A percentile compares a stretch with the other conserved stretches of the same genome.
Evolutionary conservation across 139 green algal genomes (phyloP).

Genomic region (Trebouxia sp.): DNA sequence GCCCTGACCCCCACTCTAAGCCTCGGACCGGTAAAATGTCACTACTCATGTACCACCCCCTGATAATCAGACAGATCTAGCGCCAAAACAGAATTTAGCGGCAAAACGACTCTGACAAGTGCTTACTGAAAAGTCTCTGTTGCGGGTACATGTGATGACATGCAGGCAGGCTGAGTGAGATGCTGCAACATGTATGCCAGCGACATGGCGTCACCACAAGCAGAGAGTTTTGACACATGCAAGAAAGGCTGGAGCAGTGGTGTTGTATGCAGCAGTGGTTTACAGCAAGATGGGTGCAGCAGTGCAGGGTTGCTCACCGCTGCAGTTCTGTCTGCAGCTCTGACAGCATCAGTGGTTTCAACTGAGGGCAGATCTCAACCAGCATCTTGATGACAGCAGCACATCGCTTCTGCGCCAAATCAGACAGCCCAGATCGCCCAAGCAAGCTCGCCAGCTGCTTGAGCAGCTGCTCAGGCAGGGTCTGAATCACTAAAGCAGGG

Average conservation of each 20-base stretch:
- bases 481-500: constrained; percentile 26
- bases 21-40: too few species aligned
- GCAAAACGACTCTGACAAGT: too few species aligned
- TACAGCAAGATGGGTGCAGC: not conserved
- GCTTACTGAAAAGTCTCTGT: too few species aligned
- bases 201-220: too few species aligned
- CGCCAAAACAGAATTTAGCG: too few species aligned
- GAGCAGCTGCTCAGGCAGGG: constrained; percentile 38
- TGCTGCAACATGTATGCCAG: too few species aligned
- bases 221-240: not conserved
- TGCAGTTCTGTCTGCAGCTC: constrained; percentile 52
- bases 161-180: too few species aligned
- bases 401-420: constrained; percentile 57
- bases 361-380: constrained; percentile 53
- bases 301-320: constrained; percentile 25
- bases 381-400: constrained; percentile 63
- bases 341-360: constrained; percentile 61
- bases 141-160: too few species aligned
- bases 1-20: too few species aligned
- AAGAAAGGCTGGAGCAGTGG: too few species aligned
- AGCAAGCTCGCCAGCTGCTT: constrained; percentile 39
- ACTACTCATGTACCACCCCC: too few species aligned
- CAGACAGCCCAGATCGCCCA: constrained; percentile 54
- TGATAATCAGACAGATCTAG: not conserved
- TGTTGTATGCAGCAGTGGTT: too few species aligned